Base-by-base conservation (phyloP, 345 rosid genomes). In the Brassica nigra region DNA sequence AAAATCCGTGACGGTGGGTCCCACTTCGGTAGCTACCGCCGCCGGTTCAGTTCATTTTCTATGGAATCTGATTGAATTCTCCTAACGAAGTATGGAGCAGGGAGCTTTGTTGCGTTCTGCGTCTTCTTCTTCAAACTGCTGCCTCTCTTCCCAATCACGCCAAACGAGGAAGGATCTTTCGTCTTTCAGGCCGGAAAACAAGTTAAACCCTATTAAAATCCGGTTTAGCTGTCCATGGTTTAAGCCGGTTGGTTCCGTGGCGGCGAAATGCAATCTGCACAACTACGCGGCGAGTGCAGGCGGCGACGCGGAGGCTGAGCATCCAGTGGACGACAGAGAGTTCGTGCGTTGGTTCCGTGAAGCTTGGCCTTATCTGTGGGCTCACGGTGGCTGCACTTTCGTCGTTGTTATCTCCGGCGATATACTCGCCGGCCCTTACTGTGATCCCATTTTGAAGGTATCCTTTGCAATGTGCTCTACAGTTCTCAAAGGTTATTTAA, bases 281-380 rank as follows among this genome's bases (percentile, higher is more conserved):
- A 77, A 76, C 63, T 88, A 86, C 68, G 74, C 70, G 6, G 89
- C 80, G 80, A 73, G 34, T 39, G 62, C 74, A 74, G 67, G 23
- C 75, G 37, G 67, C 2, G 76, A 75, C 29, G 52, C 30, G 29
- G 63, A 88, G 64, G 80, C n/a, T 78, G 80, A 82, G 71, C 84
- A 71, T 62, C 71, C 87, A 0, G 86, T 80, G 4, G 93, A 86
- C 72, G 95, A 91, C 68, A 79, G 83, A 78, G 90, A 85, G 76
- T 95, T 92, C 81, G 98, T 91, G 16, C 84, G 88, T 83, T 91
- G 98, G 98, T 95, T 95, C 65, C 92, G 94, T 23, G 99, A 95
- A 84, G 99, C 97, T 0, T 95, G 99, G 97, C 99, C 98, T 10
- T 95, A 93, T 85, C 81, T 95, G 6, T 89, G 93, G 91, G 99